Base-by-base conservation (phyloP, 2,329 filamentous ascomycete species). In the Alternaria postmessia region DNA sequence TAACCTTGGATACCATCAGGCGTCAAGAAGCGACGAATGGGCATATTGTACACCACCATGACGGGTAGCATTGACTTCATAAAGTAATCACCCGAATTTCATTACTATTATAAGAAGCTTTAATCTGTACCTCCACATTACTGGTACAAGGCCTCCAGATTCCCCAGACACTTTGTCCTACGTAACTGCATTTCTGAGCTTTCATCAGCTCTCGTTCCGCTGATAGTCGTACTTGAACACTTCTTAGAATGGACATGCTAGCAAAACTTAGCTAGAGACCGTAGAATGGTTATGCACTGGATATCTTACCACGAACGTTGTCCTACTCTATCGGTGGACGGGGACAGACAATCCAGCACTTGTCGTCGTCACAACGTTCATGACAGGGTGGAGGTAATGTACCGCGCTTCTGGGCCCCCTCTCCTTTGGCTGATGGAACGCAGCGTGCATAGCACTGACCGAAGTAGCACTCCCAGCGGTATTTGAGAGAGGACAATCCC, bases 401-500 rank as follows among this genome's bases (percentile, higher is more conserved):
- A 22, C 39, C 39, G 11, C 39, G 39, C 39, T 42, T 42, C 39
- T 42, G 20, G 20, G 5, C 12, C 12, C 12, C 20, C 11, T 42
- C 39, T 42, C 20, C 39, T 14, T 42, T 42, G 39, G 39, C 20
- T 8, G 39, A n/a, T 36, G 46, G 30, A 49, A 46, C 6, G 42
- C 52, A 55, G 46, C 52, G 22, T 30, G 42, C 18, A 18, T 42
- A 12, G 39, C 34, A 42, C 36, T 42, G 51, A 24, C 51, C 36
- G 20, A 44, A 53, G 16, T 36, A 49, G 46, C 46, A 49, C 46
- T 49, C 46, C 46, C 46, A 49, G 20, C 46, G 30, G 1, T 20
- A 49, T 32, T 7, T 36, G 46, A 26, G 39, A 24, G 39, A 32
- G 42, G 16, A 22, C 20, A 16, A 24, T 14, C 3, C 52, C 8